Evolutionary conservation across 768 basidiomycete species (phyloP).

Genomic region (Calocybe gangraenosa): DNA sequence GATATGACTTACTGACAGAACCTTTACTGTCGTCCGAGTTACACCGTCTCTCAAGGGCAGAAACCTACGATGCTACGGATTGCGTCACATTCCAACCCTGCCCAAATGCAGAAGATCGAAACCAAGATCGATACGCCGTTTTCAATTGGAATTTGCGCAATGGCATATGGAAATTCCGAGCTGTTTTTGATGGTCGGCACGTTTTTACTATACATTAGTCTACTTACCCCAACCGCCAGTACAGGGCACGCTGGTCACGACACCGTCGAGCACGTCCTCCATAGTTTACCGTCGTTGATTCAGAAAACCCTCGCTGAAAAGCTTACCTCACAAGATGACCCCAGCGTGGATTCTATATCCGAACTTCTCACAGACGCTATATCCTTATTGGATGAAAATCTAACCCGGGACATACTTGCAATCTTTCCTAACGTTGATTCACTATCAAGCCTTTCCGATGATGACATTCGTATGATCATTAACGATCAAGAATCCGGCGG

Average conservation of each 20-base stretch:
- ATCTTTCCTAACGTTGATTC: slow-evolving; percentile 37
- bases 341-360: slow-evolving; percentile 20
- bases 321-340: slow-evolving; percentile 4
- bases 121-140: slow-evolving; percentile 44
- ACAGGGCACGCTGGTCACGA: slow-evolving; percentile 45
- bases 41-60: slow-evolving; percentile 30
- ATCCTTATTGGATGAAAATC: slow-evolving; percentile 31
- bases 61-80: slow-evolving; percentile 30
- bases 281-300: slow-evolving; percentile 28
- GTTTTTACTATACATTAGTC: neutral
- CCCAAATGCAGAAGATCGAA: slow-evolving; percentile 31
- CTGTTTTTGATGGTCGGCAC: slow-evolving; percentile 43
- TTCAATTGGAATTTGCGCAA: slow-evolving; percentile 33
- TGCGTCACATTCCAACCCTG: slow-evolving; percentile 45
- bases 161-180: slow-evolving; percentile 41
- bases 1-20: slow-evolving; percentile 37
- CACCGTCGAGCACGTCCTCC: slow-evolving; percentile 36
- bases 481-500: slow-evolving; percentile 31
- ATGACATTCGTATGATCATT: slow-evolving; percentile 34
- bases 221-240: neutral
- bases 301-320: slow-evolving; percentile 19
- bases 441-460: slow-evolving; percentile 30
- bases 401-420: slow-evolving; percentile 31
- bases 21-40: slow-evolving; percentile 37
- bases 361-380: slow-evolving; percentile 31